Base-by-base conservation (phyloP, 1,284 basidiomycete species). In the Cystobasidium slooffiae region DNA sequence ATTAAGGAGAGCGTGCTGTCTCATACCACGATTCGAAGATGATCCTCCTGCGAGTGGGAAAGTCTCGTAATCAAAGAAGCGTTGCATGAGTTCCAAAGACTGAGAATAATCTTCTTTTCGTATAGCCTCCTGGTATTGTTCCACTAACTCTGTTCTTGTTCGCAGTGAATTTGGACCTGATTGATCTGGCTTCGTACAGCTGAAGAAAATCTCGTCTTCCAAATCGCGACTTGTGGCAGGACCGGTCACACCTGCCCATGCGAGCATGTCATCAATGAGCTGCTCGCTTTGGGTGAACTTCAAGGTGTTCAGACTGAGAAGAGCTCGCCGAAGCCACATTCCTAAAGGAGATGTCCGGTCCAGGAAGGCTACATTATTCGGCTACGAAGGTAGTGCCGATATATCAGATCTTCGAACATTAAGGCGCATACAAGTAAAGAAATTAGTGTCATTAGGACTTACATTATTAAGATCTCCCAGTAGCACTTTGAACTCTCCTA, bases 271-370 rank as follows among this genome's bases (percentile, higher is more conserved):
- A 20, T 55, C 51, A 7, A 73, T 55, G 9, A 73, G 63, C 12
- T 43, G 18, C 53, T 73, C 51, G 0, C 65, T 39, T 18, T 74
- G 63, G 8, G 58, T 68, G 53, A 77, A 76, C 0, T 58, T 43
- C 53, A 78, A 43, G 16, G 58, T 51, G 2, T 63, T 65, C n/a
- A 78, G 49, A 10, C 18, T 18, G 49, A 78, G 64, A 9, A 44
- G 20, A 4, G 51, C 46, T 24, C 77, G 76, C 6, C 78, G 68
- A 20, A 79, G 44, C 58, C 67, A 79, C 22, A 76, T 6, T 4
- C 73, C 78, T 37, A 77, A 52, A 0, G 77, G 78, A 8, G 77
- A 78, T 14, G 62, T n/a, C 41, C 78, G 72, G 22, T 77, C 72
- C 37, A 79, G 72, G 12, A 75, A 75, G 3, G 58, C 62, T 18